A percentile compares a stretch with the other conserved stretches of the same genome.
Conservation (phyloP, 805 yeast species). For the Grigorovia yakushimaensis region DNA sequence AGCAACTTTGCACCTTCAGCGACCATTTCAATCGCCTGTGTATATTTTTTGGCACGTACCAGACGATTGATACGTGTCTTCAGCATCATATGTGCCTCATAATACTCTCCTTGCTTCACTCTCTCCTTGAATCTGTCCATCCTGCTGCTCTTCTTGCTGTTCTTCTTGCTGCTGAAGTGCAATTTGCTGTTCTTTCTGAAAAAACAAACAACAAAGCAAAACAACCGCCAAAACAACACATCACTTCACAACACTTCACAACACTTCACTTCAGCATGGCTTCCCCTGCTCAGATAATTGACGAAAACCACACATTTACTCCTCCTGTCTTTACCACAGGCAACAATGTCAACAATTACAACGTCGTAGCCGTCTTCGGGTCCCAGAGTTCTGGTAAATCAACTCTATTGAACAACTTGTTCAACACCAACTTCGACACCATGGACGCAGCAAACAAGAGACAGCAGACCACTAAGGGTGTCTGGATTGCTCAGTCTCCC, state of each 20-base stretch:
- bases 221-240: too few species aligned
- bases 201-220: too few species aligned
- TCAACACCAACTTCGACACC: conserved; percentile 82
- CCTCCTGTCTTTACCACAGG: conserved; percentile 11
- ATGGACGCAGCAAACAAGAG: conserved; percentile 74
- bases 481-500: conserved; percentile 59
- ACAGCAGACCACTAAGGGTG: conserved; percentile 86
- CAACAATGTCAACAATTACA: conserved; percentile 62
- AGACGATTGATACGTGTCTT: conserved; percentile 84
- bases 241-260: too few species aligned
- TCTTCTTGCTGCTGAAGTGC: background rate
- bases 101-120: conserved; percentile 65
- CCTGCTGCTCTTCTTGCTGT: background rate
- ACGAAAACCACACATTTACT: conserved; percentile 42
- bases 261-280: too few species aligned
- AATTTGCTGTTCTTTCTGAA: background rate
- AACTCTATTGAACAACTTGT: conserved; percentile 75
- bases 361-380: conserved; percentile 91
- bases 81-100: conserved; percentile 93
- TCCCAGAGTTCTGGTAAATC: conserved; percentile 96
- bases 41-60: conserved; percentile 55
- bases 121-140: conserved; percentile 55
- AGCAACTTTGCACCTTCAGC: conserved; percentile 63
- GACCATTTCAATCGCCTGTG: conserved; percentile 64
- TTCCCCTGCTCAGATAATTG: conserved; percentile 41